Conservation (phyloP, 2,329 filamentous ascomycete genomes). For the Penicillium sp. region DNA sequence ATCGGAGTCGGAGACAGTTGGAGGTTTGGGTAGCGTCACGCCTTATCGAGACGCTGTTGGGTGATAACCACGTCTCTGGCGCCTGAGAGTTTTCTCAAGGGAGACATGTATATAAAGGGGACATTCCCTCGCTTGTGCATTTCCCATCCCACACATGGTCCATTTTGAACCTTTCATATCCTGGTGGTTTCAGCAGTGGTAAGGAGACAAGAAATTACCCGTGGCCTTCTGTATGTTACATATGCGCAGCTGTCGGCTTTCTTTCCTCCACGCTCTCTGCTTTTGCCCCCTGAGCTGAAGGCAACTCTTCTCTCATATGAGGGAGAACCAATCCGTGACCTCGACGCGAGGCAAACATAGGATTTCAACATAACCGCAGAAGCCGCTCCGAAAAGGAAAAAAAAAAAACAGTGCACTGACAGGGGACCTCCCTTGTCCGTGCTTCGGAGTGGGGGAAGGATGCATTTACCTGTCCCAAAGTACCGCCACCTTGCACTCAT, state of each 20-base stretch:
- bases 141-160: background rate
- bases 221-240: slow-evolving; percentile 6
- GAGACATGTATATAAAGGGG: slow-evolving; percentile 13
- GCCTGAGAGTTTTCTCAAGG: background rate
- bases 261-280: slow-evolving; percentile 14
- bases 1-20: slow-evolving; percentile 7
- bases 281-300: background rate
- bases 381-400: slow-evolving; percentile 19
- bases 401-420: background rate
- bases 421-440: slow-evolving; percentile 1
- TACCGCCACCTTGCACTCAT: slow-evolving; percentile 1
- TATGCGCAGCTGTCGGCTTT: slow-evolving; percentile 12
- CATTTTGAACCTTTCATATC: background rate
- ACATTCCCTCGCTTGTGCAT: background rate
- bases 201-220: background rate
- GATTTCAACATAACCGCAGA: slow-evolving; percentile 22
- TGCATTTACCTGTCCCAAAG: background rate
- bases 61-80: slow-evolving; percentile 17
- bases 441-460: background rate
- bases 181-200: background rate
- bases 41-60: slow-evolving; percentile 27
- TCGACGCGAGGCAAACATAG: background rate
- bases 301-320: slow-evolving; percentile 11
- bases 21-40: slow-evolving; percentile 19
- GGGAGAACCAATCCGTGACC: background rate